A percentile compares a stretch with the other conserved stretches of the same genome.
These are phyloP conservation scores for Sherardia arvensis DNA, from an alignment of 257 asterid species.

Conservation along the genomic window DNA sequence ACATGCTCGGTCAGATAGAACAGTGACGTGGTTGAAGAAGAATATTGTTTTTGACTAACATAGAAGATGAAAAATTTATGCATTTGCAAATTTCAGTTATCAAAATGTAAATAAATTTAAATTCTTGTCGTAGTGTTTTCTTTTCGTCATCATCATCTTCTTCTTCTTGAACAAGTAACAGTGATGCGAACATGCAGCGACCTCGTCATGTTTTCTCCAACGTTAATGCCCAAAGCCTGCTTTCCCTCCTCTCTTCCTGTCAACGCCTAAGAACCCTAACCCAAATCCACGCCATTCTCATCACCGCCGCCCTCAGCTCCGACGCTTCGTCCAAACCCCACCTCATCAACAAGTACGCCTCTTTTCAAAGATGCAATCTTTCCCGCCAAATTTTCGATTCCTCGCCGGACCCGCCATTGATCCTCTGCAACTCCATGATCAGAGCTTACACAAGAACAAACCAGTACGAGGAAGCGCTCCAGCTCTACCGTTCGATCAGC, in stretches of 20 bases:
- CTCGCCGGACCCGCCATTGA: slow-evolving; percentile 15
- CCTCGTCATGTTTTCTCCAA: not conserved
- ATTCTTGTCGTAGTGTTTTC: too few species aligned
- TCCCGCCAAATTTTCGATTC: slow-evolving; percentile 23
- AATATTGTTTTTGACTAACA: too few species aligned
- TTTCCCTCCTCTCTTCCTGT: slow-evolving; percentile 20
- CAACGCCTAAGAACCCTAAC: slow-evolving; percentile 12
- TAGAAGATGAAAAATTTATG: too few species aligned
- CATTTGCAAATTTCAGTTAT: too few species aligned
- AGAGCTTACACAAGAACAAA: slow-evolving; percentile 20
- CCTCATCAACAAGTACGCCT: slow-evolving; percentile 29
- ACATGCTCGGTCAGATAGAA: too few species aligned
- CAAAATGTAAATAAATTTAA: too few species aligned
- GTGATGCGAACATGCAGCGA: not conserved
- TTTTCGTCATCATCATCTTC: too few species aligned
- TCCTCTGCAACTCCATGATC: slow-evolving; percentile 30
- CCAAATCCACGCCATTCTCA: slow-evolving; percentile 30
- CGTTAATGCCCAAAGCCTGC: not conserved
- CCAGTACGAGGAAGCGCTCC: slow-evolving; percentile 19
- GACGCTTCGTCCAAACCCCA: slow-evolving; percentile 17
- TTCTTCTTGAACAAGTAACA: not conserved
- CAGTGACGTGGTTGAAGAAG: too few species aligned
- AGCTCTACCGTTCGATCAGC: slow-evolving; percentile 20
- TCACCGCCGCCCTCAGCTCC: slow-evolving; percentile 14
- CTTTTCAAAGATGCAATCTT: slow-evolving; percentile 23